Base-by-base conservation (phyloP, 2,329 filamentous ascomycete species). In the Fusarium albosuccineum region DNA sequence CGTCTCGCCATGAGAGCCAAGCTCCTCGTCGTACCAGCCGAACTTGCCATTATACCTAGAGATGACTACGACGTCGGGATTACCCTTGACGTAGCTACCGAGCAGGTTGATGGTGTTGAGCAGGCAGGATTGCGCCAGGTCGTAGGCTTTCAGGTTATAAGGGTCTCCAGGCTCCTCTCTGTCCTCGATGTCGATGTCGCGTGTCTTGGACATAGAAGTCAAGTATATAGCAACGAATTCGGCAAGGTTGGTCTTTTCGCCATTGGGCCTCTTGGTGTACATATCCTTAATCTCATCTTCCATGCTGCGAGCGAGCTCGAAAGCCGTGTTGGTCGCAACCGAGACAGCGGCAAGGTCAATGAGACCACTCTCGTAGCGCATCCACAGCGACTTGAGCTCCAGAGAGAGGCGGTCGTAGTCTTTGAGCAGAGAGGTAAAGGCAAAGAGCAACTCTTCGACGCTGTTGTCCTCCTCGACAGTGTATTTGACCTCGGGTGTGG, bases 251-350 rank as follows among this genome's bases (percentile, higher is more conserved):
- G 22, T 22, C 22, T 5, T 22, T 27, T 30, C 42, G 2, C 70
- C 60, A 3, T 44, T 53, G 0, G 52, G 27, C 17, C 62, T 57
- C 4, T 57, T 54, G 2, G 70, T 22, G 5, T 1, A 70, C 22
- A 1, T 3, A 77, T 80, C 66, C 83, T 79, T 56, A 86, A 84
- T 22, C 40, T 87, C 82, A 67, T 86, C 83, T 14, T 71, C 68
- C 62, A 73, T 67, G 49, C 54, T 63, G 9, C 59, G 64, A 5
- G 68, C 68, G 9, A 71, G 7, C 17, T 67, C 71, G 29, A 73
- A 71, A 0, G 67, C 60, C 6, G 50, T 45, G 39, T 73, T 73
- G 4, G 67, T 71, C 9, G 71, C 67, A 0, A 73, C 14, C 6
- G 67, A 36, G 2, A 51, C 66, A n/a, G 64, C 64, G 5, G 68